Conservation (phyloP, 768 basidiomycete genomes). For the Podaxis rugospora region DNA sequence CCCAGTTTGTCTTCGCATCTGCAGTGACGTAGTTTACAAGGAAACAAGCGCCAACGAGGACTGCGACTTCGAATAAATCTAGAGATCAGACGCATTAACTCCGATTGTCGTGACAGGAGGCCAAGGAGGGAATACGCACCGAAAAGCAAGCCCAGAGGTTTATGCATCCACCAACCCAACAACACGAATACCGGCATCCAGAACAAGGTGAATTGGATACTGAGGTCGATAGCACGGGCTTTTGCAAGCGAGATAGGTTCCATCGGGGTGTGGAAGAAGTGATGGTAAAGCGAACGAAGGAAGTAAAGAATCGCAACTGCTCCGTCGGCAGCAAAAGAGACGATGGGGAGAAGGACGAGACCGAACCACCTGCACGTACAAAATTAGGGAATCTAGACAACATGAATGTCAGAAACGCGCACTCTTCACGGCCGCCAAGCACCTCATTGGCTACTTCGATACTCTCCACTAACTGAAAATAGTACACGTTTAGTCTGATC, state of each 20-base stretch:
- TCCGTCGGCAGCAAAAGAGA: constrained; percentile 73
- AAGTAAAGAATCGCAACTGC: constrained; percentile 57
- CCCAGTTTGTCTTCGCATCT: constrained; percentile 78
- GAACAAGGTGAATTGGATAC: constrained; percentile 73
- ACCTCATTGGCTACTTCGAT: constrained; percentile 49
- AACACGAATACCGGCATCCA: constrained; percentile 76
- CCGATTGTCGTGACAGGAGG: not conserved
- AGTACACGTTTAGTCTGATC: too few species aligned
- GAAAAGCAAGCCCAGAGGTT: constrained; percentile 62
- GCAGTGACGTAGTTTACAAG: constrained; percentile 79
- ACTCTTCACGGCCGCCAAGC: constrained; percentile 50
- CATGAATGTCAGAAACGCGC: constrained; percentile 12
- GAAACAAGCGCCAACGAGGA: constrained; percentile 65
- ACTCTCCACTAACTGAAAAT: constrained; percentile 54
- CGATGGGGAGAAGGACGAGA: constrained; percentile 63
- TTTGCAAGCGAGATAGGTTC: constrained; percentile 58
- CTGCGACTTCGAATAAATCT: constrained; percentile 69
- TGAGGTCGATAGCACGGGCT: constrained; percentile 69
- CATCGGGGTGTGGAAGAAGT: constrained; percentile 33
- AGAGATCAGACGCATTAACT: not conserved
- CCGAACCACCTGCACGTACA: constrained; percentile 58
- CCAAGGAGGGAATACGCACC: constrained; percentile 34
- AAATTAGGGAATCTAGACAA: not conserved
- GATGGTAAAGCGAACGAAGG: constrained; percentile 36
- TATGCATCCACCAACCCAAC: constrained; percentile 61